Evolutionary conservation across 73 alveolate species (phyloP).

Genomic region (Tetrahymena elliotti): DNA sequence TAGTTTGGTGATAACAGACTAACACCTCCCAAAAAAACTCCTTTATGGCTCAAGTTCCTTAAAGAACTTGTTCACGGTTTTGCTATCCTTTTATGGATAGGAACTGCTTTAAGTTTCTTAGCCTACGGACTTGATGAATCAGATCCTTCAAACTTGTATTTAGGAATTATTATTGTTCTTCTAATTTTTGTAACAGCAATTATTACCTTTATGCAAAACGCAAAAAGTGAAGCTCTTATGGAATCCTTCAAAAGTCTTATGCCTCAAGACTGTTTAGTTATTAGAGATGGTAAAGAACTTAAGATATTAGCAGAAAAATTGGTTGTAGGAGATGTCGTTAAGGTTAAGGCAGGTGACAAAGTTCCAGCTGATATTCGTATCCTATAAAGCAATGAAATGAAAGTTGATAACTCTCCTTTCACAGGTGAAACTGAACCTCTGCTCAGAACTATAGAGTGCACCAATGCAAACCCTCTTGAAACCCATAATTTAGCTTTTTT

Average conservation of each 20-base stretch:
- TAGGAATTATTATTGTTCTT: slow-evolving; percentile 54
- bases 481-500: slow-evolving; percentile 56
- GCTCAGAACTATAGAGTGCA: slow-evolving; percentile 59
- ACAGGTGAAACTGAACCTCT: slow-evolving; percentile 86
- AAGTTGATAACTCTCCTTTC: slow-evolving; percentile 80
- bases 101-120: slow-evolving; percentile 57
- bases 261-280: slow-evolving; percentile 63
- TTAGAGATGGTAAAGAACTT: slow-evolving; percentile 67
- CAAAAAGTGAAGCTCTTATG: slow-evolving; percentile 67
- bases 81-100: slow-evolving; percentile 65
- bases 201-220: slow-evolving; percentile 52
- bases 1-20: slow-evolving; percentile 48
- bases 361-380: slow-evolving; percentile 94
- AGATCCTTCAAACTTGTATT: slow-evolving; percentile 55
- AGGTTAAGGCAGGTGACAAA: slow-evolving; percentile 73
- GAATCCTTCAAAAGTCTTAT: slow-evolving; percentile 68
- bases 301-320: slow-evolving; percentile 60
- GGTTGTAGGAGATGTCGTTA: slow-evolving; percentile 91
- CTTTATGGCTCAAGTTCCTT: slow-evolving; percentile 50
- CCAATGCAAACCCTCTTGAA: slow-evolving; percentile 23
- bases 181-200: slow-evolving; percentile 58
- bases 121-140: slow-evolving; percentile 50
- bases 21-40: slow-evolving; percentile 53
- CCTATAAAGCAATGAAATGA: slow-evolving; percentile 64
- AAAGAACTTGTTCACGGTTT: slow-evolving; percentile 61